Conservation (phyloP, 1,284 basidiomycete species). For the Cystobasidium pallidum region DNA sequence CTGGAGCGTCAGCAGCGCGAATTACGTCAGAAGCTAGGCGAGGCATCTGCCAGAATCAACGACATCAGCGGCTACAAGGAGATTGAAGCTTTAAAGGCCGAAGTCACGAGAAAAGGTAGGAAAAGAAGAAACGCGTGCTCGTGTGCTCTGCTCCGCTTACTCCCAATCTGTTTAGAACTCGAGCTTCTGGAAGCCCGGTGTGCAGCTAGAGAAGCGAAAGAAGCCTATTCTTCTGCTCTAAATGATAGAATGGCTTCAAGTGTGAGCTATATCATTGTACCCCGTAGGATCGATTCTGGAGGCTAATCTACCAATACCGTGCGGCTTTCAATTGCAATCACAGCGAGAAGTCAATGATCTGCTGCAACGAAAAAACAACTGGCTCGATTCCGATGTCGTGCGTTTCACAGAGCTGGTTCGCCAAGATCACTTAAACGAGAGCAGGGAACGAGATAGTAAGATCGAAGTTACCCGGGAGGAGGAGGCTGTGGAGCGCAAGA, state of each 20-base stretch:
- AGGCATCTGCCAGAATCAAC: conserved; percentile 77
- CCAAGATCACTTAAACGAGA: conserved; percentile 80
- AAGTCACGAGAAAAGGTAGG: conserved; percentile 83
- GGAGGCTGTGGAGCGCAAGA: conserved; percentile 76
- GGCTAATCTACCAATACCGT: too few species aligned
- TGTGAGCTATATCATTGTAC: conserved; percentile 7
- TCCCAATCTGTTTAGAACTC: conserved; percentile 47
- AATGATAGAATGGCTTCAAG: conserved; percentile 22
- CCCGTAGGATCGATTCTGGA: too few species aligned
- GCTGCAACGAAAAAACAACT: conserved; percentile 81
- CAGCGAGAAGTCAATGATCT: conserved; percentile 86
- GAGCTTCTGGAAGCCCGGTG: conserved; percentile 45
- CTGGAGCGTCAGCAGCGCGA: conserved; percentile 42
- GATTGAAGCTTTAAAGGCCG: conserved; percentile 77
- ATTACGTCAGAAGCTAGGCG: conserved; percentile 61
- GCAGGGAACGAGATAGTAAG: conserved; percentile 72
- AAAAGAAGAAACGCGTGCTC: too few species aligned
- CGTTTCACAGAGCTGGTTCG: conserved; percentile 84
- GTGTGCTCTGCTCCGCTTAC: too few species aligned
- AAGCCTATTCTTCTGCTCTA: conserved; percentile 18
- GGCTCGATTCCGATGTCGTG: conserved; percentile 72
- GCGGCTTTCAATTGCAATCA: neutral
- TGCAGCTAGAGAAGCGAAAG: conserved; percentile 36
- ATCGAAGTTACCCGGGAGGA: conserved; percentile 68
- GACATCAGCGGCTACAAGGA: conserved; percentile 85